Evolutionary conservation across 139 green algal species (phyloP).

Genomic region (Ostreobium quekettii): DNA sequence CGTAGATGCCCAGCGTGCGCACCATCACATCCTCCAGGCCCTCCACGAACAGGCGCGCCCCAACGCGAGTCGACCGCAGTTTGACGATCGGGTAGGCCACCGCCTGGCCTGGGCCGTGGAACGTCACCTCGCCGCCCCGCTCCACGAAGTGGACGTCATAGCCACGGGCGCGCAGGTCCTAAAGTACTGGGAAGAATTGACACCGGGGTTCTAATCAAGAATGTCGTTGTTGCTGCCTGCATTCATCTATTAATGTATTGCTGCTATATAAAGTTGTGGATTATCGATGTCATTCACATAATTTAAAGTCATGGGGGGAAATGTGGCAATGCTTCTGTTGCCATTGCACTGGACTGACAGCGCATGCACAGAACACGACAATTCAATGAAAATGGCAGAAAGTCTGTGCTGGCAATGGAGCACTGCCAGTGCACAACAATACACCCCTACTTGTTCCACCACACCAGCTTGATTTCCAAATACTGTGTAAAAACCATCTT

Average conservation of each 20-base stretch:
- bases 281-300: neutral
- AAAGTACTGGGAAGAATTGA: neutral
- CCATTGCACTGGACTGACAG: too few relatives aligned
- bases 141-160: slow-evolving; percentile 37
- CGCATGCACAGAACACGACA: too few relatives aligned
- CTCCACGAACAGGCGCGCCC: slow-evolving; percentile 73
- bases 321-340: too few relatives aligned
- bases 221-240: neutral
- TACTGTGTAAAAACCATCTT: too few relatives aligned
- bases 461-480: too few relatives aligned
- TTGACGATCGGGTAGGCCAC: slow-evolving; percentile 90
- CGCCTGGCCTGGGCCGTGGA: slow-evolving; percentile 78
- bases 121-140: slow-evolving; percentile 84
- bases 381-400: too few relatives aligned
- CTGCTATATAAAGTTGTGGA: neutral
- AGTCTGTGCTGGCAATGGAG: too few relatives aligned
- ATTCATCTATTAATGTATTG: neutral
- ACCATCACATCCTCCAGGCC: slow-evolving; percentile 84
- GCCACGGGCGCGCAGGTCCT: slow-evolving; percentile 1
- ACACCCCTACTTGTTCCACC: too few relatives aligned
- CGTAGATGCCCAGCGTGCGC: slow-evolving; percentile 22
- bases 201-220: too few relatives aligned
- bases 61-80: slow-evolving; percentile 31
- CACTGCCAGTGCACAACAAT: too few relatives aligned
- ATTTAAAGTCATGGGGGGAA: neutral